Evolutionary conservation across 2,329 filamentous ascomycete genomes (phyloP).

Genomic region (Alternaria alternata): DNA sequence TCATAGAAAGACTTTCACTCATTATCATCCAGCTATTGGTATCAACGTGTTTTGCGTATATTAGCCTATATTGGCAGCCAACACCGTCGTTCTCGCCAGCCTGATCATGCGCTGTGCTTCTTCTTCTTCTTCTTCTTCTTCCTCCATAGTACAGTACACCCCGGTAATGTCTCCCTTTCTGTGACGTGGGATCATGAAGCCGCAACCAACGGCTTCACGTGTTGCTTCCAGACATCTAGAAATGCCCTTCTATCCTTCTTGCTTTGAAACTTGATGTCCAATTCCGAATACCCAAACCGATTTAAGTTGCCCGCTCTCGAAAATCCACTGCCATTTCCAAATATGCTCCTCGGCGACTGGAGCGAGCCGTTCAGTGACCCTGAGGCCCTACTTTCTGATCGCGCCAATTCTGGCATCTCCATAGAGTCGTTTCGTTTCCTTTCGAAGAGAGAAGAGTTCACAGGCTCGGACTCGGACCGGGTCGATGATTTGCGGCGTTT

Average conservation of each 20-base stretch:
- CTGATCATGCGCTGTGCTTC: background rate
- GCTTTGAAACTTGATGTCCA: slow-evolving; percentile 41
- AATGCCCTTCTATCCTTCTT: slow-evolving; percentile 39
- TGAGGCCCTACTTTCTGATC: slow-evolving; percentile 24
- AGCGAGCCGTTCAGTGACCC: slow-evolving; percentile 20
- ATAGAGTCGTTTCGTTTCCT: slow-evolving; percentile 21
- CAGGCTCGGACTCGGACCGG: slow-evolving; percentile 3
- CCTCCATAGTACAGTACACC: background rate
- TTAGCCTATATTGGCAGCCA: background rate
- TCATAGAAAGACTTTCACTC: background rate
- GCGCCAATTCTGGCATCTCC: slow-evolving; percentile 14
- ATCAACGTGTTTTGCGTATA: background rate
- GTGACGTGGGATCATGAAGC: background rate
- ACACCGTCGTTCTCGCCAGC: background rate
- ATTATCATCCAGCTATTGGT: background rate
- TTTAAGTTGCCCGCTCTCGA: slow-evolving; percentile 27
- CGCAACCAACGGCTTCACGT: slow-evolving; percentile 30
- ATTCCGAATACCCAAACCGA: slow-evolving; percentile 36
- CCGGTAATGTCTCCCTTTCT: background rate
- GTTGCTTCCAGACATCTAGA: slow-evolving; percentile 36
- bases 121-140: background rate
- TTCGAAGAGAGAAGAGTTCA: slow-evolving; percentile 3
- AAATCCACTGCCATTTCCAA: slow-evolving; percentile 8
- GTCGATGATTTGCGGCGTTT: slow-evolving; percentile 31
- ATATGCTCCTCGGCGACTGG: slow-evolving; percentile 19